Conservation (phyloP, 1,284 basidiomycete genomes). For the Violaceomyces palustris region DNA sequence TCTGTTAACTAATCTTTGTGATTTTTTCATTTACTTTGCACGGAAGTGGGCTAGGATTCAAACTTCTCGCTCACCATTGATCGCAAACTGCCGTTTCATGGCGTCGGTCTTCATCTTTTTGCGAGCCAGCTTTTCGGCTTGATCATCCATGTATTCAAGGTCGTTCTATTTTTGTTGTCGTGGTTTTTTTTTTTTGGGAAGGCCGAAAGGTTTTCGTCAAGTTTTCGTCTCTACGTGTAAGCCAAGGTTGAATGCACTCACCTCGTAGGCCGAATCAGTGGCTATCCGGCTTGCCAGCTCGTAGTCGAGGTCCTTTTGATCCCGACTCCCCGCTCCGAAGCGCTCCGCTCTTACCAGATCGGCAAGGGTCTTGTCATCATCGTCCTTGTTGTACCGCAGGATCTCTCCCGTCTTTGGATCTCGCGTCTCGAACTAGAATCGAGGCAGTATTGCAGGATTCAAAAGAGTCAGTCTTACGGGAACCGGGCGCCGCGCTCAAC, state of each 20-base stretch:
- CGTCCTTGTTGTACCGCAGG: conserved; percentile 59
- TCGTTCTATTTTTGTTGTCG: too few relatives aligned
- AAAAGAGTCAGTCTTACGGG: too few relatives aligned
- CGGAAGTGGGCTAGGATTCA: too few relatives aligned
- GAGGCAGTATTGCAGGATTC: too few relatives aligned
- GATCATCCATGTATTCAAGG: conserved; percentile 92
- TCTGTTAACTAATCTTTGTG: too few relatives aligned
- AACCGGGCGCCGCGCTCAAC: too few relatives aligned
- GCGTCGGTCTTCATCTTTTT: conserved; percentile 92
- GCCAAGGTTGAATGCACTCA: too few relatives aligned
- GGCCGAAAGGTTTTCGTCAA: too few relatives aligned
- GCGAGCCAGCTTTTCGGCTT: conserved; percentile 82
- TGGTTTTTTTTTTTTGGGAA: too few relatives aligned
- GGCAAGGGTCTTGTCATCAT: conserved; percentile 75
- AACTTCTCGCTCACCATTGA: conserved; percentile 61
- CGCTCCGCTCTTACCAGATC: conserved; percentile 90
- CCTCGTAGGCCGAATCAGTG: conserved; percentile 78
- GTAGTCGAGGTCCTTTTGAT: conserved; percentile 85
- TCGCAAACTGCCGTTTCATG: conserved; percentile 93
- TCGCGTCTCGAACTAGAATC: conserved; percentile 75
- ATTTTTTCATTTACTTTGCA: too few relatives aligned
- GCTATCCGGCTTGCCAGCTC: conserved; percentile 83
- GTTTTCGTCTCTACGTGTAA: neutral
- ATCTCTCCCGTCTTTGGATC: conserved; percentile 64
- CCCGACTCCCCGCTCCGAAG: conserved; percentile 77